phyloP scores from a whole-genome alignment of 805 yeast species.

The Ogataea philodendri region DNA sequence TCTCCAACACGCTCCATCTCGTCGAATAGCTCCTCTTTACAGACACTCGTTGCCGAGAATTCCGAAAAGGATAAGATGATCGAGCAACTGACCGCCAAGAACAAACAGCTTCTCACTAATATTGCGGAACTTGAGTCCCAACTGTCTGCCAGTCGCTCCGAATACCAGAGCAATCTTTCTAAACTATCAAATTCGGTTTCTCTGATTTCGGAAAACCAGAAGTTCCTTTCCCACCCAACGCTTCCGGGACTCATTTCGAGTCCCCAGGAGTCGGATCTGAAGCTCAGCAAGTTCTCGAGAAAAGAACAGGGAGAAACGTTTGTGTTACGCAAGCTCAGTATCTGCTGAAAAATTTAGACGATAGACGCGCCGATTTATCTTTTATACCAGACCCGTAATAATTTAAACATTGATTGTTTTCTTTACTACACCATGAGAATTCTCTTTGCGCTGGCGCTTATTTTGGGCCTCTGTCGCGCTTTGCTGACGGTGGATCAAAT shows the following conservation, averaged over 20 bases:
- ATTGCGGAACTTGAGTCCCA: conserved; percentile 20
- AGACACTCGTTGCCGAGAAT: conserved; percentile 15
- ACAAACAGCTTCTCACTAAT: conserved; percentile 7
- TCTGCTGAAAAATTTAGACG: conserved; percentile 6
- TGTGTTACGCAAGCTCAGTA: conserved; percentile 15
- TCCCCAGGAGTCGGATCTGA: conserved; percentile 6
- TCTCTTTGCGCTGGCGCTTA: not conserved
- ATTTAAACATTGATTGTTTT: conserved; percentile 1
- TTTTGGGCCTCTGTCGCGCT: conserved; percentile 6
- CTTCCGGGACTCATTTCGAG: not conserved
- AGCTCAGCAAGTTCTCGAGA: conserved; percentile 7
- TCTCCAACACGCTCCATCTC: conserved; percentile 13
- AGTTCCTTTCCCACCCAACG: conserved; percentile 13
- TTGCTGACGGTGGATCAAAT: conserved; percentile 21
- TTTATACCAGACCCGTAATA: not conserved
- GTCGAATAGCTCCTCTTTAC: conserved; percentile 14
- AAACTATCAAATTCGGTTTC: conserved; percentile 23
- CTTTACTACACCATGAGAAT: conserved; percentile 3
- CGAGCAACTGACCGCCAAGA: conserved; percentile 8
- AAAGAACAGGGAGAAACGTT: conserved; percentile 20
- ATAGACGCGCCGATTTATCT: conserved; percentile 4
- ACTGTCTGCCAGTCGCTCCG: conserved; percentile 13
- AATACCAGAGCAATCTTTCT: conserved; percentile 19
- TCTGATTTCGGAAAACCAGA: conserved; percentile 21
- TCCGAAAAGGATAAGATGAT: conserved; percentile 7